Evolutionary conservation across 1,284 basidiomycete genomes (phyloP), one percentile per base, ranked within the genome.

Genomic region (Cutaneotrichosporon sp.): DNA sequence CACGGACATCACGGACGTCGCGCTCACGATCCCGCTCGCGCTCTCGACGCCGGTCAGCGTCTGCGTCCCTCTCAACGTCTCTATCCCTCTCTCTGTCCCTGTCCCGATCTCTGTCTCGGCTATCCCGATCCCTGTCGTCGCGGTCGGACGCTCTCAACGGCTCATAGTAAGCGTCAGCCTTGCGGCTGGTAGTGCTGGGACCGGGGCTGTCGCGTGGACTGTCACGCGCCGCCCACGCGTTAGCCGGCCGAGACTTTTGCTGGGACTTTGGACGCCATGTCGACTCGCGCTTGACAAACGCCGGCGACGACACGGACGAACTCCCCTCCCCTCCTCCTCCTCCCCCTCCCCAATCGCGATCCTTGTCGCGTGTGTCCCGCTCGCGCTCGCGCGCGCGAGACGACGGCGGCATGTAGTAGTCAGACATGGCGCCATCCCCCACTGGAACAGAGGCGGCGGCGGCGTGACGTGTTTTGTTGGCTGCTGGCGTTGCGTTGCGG

Each of bases 351-450:
- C 40, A 26, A n/a, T n/a, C n/a, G n/a, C n/a, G n/a, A n/a, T n/a
- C n/a, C n/a, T n/a, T n/a, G 34, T 33, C 35, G 37, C 36, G 20
- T 30, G 26, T 30, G 26, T 35, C 40, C 12, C 17, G 12, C 34
- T 45, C 52, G 12, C 34, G n/a, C 17, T 49, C 45, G 15, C 46
- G 46, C 5, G 38, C 30, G 14, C 22, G 33, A 10, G 39, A 45
- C 13, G 49, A 46, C 8, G 54, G 54, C 41, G 55, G 55, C 55
- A 57, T 53, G 55, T 57, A 57, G 44, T 57, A 57, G 40, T 57
- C 51, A 20, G 54, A 52, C 54, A 57, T 57, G 33, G 18, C 52
- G 52, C 30, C 26, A 12, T 5, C 26, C 23, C 17, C 4, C 4
- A 21, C 26, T 18, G 26, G 26, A 7, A 5, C 10, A 30, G 7